Base-by-base conservation (phyloP, 208 protist species). In the Leishmania gerbilli region DNA sequence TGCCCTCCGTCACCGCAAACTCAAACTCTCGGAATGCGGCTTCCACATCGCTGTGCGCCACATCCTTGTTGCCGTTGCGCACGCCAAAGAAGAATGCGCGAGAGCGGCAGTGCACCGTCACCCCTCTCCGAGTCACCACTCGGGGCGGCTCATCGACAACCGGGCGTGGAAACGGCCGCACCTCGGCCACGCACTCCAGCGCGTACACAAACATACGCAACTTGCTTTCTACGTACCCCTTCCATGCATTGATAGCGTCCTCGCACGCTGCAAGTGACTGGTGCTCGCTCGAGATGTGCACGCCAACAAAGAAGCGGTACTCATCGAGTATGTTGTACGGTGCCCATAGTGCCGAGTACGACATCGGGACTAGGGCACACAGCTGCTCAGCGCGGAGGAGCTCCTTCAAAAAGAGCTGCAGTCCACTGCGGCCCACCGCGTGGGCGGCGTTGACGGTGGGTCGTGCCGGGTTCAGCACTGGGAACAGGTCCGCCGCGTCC, bases 391-490 rank as follows among this genome's bases (percentile, higher is more conserved):
- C 93, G 7, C 90, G 91, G 40, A 84, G 79, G 21, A 96, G 56
- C 83, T 98, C 95, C 3, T 55, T 42, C 77, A 89, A 91, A 76
- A 98, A 93, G 34, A 88, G 83, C 55, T 87, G 74, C 56, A 96
- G 84, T 3, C 91, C 91, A 78, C 86, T 91, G 17, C 91, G 91
- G 31, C 93, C 93, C 21, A 98, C 89, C 51, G 79, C 99, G 84
- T 98, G 95, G 0, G 95, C 98, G 9, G 98, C 94, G 84, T 99
- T 99, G 82, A 99, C 98, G 49, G 89, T 95, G 37, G 99, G 99
- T 75, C 99, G 99, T 6, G 97, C 95, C 5, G 99, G 99, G 77
- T 99, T 99, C 42, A 99, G 92, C 60, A 99, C 92, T 17, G 98
- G 98, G 76, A 99, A 94, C 24, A 99, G 81, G 83, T 99, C 96